A percentile compares a stretch with the other conserved stretches of the same genome.
phyloP scores from a whole-genome alignment of 306 rosid genomes.

The Vigna trinervia region DNA sequence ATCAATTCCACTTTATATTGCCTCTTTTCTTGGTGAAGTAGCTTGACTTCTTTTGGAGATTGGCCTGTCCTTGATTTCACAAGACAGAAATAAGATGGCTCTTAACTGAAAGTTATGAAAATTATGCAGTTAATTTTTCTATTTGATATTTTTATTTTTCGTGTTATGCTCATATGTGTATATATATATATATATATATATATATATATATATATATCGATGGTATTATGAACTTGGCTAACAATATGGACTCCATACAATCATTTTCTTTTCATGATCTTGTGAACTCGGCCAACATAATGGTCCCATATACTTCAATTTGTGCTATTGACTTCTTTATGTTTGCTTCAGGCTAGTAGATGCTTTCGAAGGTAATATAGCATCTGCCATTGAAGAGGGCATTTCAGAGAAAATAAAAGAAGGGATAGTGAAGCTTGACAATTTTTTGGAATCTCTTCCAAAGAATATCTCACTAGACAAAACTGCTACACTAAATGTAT shows the following conservation, averaged over 20 bases:
- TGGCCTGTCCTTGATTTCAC: constrained; percentile 4
- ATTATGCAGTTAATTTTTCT: neutral
- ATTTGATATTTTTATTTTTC: neutral
- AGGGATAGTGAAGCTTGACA: constrained; percentile 66
- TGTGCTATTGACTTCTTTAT: constrained; percentile 32
- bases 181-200: too few species aligned
- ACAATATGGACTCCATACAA: neutral
- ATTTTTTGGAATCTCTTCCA: constrained; percentile 68
- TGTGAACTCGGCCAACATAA: neutral
- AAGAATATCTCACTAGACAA: constrained; percentile 57
- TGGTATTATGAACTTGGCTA: neutral
- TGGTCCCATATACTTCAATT: constrained; percentile 5
- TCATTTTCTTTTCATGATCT: constrained; percentile 1
- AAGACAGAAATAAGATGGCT: neutral
- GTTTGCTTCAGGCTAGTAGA: constrained; percentile 67
- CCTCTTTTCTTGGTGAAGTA: neutral
- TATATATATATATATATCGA: too few species aligned
- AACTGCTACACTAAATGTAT: constrained; percentile 66
- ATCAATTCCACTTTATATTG: constrained; percentile 4
- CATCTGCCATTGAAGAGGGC: constrained; percentile 69
- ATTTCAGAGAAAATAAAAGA: constrained; percentile 67
- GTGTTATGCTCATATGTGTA: too few species aligned
- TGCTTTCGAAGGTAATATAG: constrained; percentile 63
- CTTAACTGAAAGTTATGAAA: constrained; percentile 16
- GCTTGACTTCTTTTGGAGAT: neutral